Conservation (phyloP, 306 rosid species). For the Prunus padus region DNA sequence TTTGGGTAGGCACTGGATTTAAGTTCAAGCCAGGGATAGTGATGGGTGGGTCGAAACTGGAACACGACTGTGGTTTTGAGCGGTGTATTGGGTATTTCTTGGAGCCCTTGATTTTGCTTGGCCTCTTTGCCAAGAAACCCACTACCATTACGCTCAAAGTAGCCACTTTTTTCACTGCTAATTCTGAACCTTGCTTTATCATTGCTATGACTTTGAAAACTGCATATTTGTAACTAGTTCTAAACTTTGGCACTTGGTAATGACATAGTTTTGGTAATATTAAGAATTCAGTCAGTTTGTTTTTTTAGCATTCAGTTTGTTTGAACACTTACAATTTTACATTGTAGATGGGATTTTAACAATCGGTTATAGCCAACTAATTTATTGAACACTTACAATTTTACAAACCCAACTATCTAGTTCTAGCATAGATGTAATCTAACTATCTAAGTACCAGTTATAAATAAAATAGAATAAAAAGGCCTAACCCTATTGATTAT, state of each 20-base stretch:
- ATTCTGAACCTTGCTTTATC: too few relatives aligned
- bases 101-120: conserved; percentile 61
- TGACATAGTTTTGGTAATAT: background rate
- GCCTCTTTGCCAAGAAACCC: conserved; percentile 69
- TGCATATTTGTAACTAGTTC: background rate
- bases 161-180: background rate
- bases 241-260: background rate
- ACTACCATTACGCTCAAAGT: conserved; percentile 70
- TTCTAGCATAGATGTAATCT: background rate
- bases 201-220: background rate
- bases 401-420: background rate
- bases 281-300: background rate
- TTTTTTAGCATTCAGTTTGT: background rate
- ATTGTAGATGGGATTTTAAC: too few relatives aligned
- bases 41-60: conserved; percentile 54
- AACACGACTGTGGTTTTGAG: conserved; percentile 48
- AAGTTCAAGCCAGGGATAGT: conserved; percentile 73
- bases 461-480: too few relatives aligned
- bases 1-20: conserved; percentile 52
- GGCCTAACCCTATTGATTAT: too few relatives aligned
- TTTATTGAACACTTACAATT: background rate
- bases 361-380: background rate
- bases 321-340: too few relatives aligned
- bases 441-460: too few relatives aligned
- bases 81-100: conserved; percentile 70